Evolutionary conservation across 805 yeast species (phyloP), one percentile per base, ranked within the genome.

Genomic region (Metschnikowia bowlesiae): DNA sequence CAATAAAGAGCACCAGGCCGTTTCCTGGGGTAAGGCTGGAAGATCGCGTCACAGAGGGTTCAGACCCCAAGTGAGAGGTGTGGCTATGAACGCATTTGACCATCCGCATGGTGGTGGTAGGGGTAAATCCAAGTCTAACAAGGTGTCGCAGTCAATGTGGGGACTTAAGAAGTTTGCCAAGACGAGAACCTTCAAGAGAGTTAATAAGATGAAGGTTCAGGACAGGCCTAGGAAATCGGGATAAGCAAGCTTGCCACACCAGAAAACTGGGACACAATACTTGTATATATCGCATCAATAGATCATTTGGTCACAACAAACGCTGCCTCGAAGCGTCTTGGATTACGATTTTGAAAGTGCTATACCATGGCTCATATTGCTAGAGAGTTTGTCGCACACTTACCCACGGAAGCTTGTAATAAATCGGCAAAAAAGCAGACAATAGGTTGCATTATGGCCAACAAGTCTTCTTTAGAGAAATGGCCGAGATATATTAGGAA

Each of bases 71-170:
- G 97, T 91, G 37, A 86, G 99, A 76, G 99, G 99, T 81, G 88
- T 89, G 61, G 98, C 99, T 45, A 89, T 89, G 96, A 94, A 94
- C 73, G 94, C 94, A 56, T 82, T 84, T 66, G 97, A 94, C 71
- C 99, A 94, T 76, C 99, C 99, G 57, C 91, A 89, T 64, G 99
- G 99, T 78, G 99, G 99, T 85, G 99, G 99, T 74, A 85, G 99
- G 80, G 99, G 99, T 82, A 94, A 94, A 71, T 87, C 96, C 53
- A 94, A 94, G 83, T 89, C 96, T 56, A 91, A 92, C 73, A 92
- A 89, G 75, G 79, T 87, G 52, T 88, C 98, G 16, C 89, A 87
- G 76, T 87, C 96, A 49, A 95, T 95, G 68, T 92, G 98, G 97
- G 99, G 99, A 63, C 85, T 84, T 53, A 92, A 92, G 79, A 95